These are phyloP conservation scores for Trichopus zeylanicus DNA, from an alignment of 116 monocot genomes.

Conservation along the genomic window DNA sequence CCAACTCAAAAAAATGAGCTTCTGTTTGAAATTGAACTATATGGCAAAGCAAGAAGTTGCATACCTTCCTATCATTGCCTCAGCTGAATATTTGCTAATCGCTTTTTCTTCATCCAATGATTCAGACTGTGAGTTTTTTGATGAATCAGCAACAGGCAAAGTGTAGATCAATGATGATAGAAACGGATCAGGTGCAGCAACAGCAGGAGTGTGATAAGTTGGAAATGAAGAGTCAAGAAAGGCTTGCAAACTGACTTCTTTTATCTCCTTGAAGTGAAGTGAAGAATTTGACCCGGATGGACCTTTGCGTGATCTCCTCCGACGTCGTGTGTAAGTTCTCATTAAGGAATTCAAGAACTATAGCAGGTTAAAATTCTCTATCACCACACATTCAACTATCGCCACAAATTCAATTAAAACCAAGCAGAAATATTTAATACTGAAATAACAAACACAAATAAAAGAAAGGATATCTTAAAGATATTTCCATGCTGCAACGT, in stretches of 20 bases:
- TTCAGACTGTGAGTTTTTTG: constrained; percentile 19
- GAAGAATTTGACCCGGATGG: constrained; percentile 24
- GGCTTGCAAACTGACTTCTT: constrained; percentile 36
- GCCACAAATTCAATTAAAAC: too few species aligned
- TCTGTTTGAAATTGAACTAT: too few species aligned
- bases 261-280: constrained; percentile 28
- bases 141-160: constrained; percentile 16
- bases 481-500: constrained; percentile 61
- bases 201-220: too few species aligned
- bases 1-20: too few species aligned
- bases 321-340: constrained; percentile 24
- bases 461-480: constrained; percentile 81
- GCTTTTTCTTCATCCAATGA: constrained; percentile 12
- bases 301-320: constrained; percentile 34
- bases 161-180: constrained; percentile 57
- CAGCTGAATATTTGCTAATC: constrained; percentile 10
- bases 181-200: constrained; percentile 49
- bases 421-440: too few species aligned
- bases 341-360: constrained; percentile 27
- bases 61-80: constrained; percentile 34
- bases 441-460: too few species aligned
- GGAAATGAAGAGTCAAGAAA: constrained; percentile 27
- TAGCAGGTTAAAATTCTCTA: not conserved
- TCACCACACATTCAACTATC: too few species aligned
- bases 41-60: not conserved